These are phyloP conservation scores for Salix caprea DNA, from an alignment of 345 rosid species.

Conservation along the genomic window DNA sequence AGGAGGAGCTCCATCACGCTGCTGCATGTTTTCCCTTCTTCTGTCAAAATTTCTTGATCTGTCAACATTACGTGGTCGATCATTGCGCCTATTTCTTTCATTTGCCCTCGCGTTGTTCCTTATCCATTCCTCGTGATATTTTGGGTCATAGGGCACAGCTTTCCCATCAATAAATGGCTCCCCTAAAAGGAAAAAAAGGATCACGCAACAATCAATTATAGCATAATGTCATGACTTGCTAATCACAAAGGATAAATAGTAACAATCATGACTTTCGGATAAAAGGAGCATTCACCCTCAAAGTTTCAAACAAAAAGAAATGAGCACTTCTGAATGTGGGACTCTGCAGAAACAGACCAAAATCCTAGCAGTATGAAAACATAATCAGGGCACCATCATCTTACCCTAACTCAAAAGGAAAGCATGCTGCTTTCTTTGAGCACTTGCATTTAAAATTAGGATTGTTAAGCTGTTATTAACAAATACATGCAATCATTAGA, in stretches of 20 bases:
- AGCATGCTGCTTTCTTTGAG: neutral
- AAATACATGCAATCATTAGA: neutral
- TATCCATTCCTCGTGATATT: slow-evolving; percentile 96
- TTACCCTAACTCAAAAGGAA: neutral
- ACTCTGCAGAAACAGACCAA: neutral
- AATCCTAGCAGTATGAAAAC: neutral
- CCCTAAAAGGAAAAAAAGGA: slow-evolving; percentile 36
- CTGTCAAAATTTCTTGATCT: slow-evolving; percentile 85
- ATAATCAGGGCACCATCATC: neutral
- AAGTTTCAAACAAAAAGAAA: neutral
- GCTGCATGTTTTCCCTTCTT: slow-evolving; percentile 75
- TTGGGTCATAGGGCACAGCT: slow-evolving; percentile 95
- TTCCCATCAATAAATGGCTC: slow-evolving; percentile 92
- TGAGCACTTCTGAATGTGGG: neutral
- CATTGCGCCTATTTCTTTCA: slow-evolving; percentile 84
- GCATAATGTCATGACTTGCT: no score
- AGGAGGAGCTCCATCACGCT: neutral
- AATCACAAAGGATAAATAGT: neutral
- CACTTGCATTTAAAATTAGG: neutral
- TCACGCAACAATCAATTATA: neutral
- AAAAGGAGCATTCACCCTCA: neutral
- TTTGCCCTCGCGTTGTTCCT: slow-evolving; percentile 86
- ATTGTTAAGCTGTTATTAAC: neutral
- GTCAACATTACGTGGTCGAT: slow-evolving; percentile 67
- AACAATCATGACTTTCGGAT: neutral